Base-by-base conservation (phyloP, 306 rosid genomes). In the Quercus parvula region DNA sequence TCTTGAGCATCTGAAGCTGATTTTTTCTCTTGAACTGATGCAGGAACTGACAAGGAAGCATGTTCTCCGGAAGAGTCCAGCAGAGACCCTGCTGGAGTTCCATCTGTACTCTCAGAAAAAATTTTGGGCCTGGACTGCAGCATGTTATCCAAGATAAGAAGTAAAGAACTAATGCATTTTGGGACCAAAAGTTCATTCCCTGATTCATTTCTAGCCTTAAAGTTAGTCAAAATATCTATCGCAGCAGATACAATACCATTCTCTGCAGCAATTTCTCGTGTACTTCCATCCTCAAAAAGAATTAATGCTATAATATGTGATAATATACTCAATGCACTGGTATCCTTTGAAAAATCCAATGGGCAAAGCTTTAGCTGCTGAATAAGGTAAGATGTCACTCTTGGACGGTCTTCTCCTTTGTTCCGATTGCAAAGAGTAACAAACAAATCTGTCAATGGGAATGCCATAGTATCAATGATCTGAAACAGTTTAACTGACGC, bases 351-450 rank as follows among this genome's bases (percentile, higher is more conserved):
- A 75, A 91, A 95, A 73, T 95, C 99, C 84, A 80, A 68, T 5
- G 94, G 93, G 77, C 94, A 93, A 84, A 88, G 91, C 89, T 93
- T 90, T 75, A 95, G 90, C 84, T 96, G 99, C 88, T 96, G 98
- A 89, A 92, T 83, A 76, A 96, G 92, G 92, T 88, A 93, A 85
- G 97, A 90, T 76, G 81, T 75, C 85, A 95, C 94, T 87, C 81
- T 93, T 41, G 96, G 89, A 54, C 98, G 94, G 74, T 93, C 93
- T 51, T 93, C 94, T 62, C 99, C 99, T 87, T 93, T 93, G 89
- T 87, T 91, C 81, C 90, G 97, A 70, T 79, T 91, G 84, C 98
- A 86, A 61, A 93, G 97, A 76, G 96, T 93, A 52, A 88, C 92
- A 74, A 96, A 92, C 88, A 96, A 89, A 89, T 96, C 99, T n/a